Conservation (phyloP, 257 asterid species). For the Echites panduratus region DNA sequence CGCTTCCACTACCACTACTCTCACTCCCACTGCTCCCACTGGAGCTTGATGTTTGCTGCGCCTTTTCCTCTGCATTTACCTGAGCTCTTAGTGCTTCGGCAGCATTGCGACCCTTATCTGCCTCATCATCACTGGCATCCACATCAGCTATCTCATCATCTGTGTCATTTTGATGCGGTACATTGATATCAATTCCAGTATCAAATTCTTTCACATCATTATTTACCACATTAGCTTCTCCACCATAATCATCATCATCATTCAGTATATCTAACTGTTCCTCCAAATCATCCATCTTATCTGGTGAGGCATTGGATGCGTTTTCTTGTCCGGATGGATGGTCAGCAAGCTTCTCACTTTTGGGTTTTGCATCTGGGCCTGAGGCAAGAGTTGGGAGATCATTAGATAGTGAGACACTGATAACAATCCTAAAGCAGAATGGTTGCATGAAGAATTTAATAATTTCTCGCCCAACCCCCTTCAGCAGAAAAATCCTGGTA, state of each 20-base stretch:
- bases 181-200: constrained; percentile 73
- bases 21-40: constrained; percentile 66
- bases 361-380: constrained; percentile 50
- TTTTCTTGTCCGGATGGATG: constrained; percentile 39
- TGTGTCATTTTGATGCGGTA: constrained; percentile 57
- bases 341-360: constrained; percentile 51
- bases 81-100: constrained; percentile 90
- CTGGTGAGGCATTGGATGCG: constrained; percentile 52
- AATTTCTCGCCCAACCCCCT: neutral
- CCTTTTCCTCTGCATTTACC: constrained; percentile 48
- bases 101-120: constrained; percentile 66
- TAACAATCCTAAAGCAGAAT: neutral
- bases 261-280: constrained; percentile 76
- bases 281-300: constrained; percentile 55
- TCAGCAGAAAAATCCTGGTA: neutral
- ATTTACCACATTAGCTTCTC: constrained; percentile 37
- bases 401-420: neutral
- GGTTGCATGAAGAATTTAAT: neutral
- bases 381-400: constrained; percentile 5
- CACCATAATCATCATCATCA: constrained; percentile 44
- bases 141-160: constrained; percentile 95
- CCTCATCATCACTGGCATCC: constrained; percentile 76
- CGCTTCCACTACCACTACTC: constrained; percentile 62
- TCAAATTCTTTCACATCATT: constrained; percentile 47
- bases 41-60: constrained; percentile 53